A percentile compares a stretch with the other conserved stretches of the same genome.
These are phyloP conservation scores for Pelargonium citronellum DNA, from an alignment of 441 rosid genomes.

Conservation along the genomic window DNA sequence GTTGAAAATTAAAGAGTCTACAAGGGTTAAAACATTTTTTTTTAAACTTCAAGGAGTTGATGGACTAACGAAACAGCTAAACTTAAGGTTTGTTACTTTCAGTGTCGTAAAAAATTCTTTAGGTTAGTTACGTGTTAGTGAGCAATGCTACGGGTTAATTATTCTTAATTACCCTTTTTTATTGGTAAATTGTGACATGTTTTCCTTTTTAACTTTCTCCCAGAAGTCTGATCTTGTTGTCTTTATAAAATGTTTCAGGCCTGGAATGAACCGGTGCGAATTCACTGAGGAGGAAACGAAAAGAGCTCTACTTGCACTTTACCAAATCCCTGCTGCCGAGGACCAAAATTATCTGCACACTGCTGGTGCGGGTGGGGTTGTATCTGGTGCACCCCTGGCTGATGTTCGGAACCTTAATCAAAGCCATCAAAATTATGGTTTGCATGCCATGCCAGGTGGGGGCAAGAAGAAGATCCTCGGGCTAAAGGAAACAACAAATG, in stretches of 20 bases:
- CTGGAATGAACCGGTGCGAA: constrained; percentile 70
- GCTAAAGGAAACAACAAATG: constrained; percentile 28
- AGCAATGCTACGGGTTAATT: no score
- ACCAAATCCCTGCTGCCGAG: constrained; percentile 41
- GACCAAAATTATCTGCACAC: constrained; percentile 40
- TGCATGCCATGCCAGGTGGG: constrained; percentile 18
- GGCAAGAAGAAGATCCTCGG: constrained; percentile 45
- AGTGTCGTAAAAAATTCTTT: no score
- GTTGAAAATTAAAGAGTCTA: no score
- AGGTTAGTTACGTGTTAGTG: no score
- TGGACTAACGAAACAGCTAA: no score
- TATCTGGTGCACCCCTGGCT: constrained; percentile 22
- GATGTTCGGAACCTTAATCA: constrained; percentile 30
- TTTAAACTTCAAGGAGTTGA: no score
- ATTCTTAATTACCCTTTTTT: neutral
- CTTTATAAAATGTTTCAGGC: constrained; percentile 46
- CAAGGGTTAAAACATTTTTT: no score
- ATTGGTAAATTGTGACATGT: neutral
- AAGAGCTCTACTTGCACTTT: constrained; percentile 45
- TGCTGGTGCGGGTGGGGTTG: constrained; percentile 27
- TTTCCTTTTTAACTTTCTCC: neutral
- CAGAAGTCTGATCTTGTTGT: constrained; percentile 27
- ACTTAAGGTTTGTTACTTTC: no score
- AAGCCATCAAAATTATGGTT: constrained; percentile 25
- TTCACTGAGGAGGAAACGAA: constrained; percentile 75